Percentiles rank a stretch among this genome's conserved stretches.
Conservation (phyloP, 345 rosid species). For the Rhodamnia rubescens region DNA sequence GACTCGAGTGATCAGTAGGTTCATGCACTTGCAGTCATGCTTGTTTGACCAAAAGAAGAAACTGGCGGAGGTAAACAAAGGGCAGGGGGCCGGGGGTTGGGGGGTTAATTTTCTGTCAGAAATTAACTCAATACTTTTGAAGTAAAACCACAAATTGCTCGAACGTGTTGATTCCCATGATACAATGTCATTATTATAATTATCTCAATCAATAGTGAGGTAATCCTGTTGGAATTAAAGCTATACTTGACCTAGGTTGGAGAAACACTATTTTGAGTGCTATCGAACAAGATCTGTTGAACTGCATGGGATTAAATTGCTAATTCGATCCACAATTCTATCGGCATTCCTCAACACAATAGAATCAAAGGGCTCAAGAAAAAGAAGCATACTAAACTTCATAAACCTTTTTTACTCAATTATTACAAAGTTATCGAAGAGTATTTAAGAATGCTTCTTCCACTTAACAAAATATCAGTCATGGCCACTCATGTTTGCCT, state of each 20-base stretch:
- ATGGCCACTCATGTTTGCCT: no score
- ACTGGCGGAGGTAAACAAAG: not conserved
- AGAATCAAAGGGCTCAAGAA: no score
- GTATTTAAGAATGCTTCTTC: no score
- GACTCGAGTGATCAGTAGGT: not conserved
- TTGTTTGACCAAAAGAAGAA: not conserved
- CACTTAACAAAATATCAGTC: no score
- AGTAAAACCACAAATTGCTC: not conserved
- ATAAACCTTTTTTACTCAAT: not conserved
- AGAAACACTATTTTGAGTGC: not conserved
- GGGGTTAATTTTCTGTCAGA: not conserved
- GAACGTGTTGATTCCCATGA: not conserved
- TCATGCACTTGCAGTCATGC: not conserved
- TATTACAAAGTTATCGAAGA: no score
- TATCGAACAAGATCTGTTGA: not conserved
- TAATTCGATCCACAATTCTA: no score
- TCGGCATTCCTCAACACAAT: no score
- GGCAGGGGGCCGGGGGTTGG: no score
- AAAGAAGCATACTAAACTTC: not conserved
- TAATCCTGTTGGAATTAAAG: not conserved
- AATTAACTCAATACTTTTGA: not conserved
- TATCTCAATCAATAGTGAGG: not conserved
- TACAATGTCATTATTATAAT: not conserved
- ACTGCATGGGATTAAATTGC: not conserved
- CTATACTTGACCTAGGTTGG: not conserved